phyloP scores from a whole-genome alignment of 2,329 filamentous ascomycete genomes.

The Fusarium temperatum region DNA sequence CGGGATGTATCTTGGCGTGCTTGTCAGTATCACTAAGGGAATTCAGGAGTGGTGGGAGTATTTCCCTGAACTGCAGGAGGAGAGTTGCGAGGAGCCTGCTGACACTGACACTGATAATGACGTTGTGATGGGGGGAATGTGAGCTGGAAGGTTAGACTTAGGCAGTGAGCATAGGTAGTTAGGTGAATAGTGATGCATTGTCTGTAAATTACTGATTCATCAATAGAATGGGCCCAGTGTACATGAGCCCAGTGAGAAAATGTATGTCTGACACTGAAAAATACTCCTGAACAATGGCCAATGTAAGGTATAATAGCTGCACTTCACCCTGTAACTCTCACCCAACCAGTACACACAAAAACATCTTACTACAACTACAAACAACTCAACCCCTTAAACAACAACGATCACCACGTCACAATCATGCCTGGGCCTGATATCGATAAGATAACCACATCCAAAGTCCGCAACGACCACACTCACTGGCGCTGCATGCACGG shows the following conservation, averaged over 20 bases:
- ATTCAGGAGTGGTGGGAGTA: not conserved
- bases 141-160: not conserved
- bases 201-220: not conserved
- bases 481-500: not conserved
- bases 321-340: not conserved
- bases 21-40: not conserved
- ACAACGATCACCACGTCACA: rapidly evolving
- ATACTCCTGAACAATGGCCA: no score
- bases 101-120: not conserved
- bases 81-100: not conserved
- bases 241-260: not conserved
- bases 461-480: not conserved
- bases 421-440: not conserved
- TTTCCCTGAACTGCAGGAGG: not conserved
- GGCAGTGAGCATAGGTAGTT: not conserved
- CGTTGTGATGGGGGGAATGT: not conserved
- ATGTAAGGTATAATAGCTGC: rapidly evolving
- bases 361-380: not conserved
- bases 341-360: not conserved
- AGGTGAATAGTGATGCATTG: not conserved
- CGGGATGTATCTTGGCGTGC: not conserved
- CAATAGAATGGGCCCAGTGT: rapidly evolving
- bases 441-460: rapidly evolving
- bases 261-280: not conserved
- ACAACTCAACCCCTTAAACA: not conserved